phyloP scores from a whole-genome alignment of 805 yeast species.

The Spathaspora hagerdaliae region DNA sequence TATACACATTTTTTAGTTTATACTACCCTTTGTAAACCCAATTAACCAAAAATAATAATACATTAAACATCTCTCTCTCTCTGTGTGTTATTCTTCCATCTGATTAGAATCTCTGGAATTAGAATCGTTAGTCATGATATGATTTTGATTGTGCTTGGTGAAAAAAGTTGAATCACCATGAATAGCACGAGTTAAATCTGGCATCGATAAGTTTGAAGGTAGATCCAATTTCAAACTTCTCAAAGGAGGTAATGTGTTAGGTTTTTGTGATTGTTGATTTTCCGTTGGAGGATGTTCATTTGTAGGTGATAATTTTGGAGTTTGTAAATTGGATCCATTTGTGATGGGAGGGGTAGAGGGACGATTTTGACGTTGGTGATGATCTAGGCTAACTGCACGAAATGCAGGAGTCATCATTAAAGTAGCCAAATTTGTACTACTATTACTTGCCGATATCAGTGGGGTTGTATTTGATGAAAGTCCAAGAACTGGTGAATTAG shows the following conservation, averaged over 20 bases:
- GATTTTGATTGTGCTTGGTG: conserved; percentile 3
- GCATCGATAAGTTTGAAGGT: conserved; percentile 39
- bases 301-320: conserved; percentile 32
- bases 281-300: conserved; percentile 2
- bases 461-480: conserved; percentile 38
- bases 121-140: background rate
- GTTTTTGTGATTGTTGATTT: conserved; percentile 7
- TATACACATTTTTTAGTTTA: background rate
- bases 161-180: conserved; percentile 3
- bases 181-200: conserved; percentile 8
- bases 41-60: background rate
- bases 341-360: conserved; percentile 10
- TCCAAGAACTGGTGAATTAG: conserved; percentile 42
- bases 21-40: background rate
- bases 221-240: conserved; percentile 48
- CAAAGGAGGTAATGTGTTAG: conserved; percentile 41
- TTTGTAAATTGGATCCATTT: conserved; percentile 8
- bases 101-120: background rate
- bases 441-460: conserved; percentile 37
- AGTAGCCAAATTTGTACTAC: conserved; percentile 34
- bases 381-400: conserved; percentile 5
- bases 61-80: background rate
- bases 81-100: background rate
- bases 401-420: conserved; percentile 30
- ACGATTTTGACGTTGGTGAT: conserved; percentile 9